A percentile compares a stretch with the other conserved stretches of the same genome.
phyloP scores from a whole-genome alignment of 768 basidiomycete genomes.

The Tephrocybe sp. region DNA sequence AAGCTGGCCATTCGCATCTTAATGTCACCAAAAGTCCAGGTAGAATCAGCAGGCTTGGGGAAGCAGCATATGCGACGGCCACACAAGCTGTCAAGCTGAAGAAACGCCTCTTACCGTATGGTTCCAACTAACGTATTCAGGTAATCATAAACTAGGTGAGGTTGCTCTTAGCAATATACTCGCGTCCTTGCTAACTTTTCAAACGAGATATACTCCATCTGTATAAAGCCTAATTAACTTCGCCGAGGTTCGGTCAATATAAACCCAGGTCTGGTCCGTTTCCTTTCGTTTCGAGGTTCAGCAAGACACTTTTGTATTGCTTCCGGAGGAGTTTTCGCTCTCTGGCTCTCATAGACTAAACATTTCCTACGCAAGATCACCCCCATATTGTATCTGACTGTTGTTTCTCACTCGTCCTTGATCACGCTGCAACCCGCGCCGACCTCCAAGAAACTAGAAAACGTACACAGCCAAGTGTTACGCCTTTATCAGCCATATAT shows the following conservation, averaged over 20 bases:
- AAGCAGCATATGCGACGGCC: slow-evolving; percentile 64
- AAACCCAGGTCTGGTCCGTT: too few relatives aligned
- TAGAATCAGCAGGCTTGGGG: slow-evolving; percentile 64
- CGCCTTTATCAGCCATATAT: background rate
- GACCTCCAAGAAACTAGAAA: too few relatives aligned
- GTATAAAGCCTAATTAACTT: background rate
- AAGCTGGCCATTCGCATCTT: slow-evolving; percentile 72
- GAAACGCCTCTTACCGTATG: slow-evolving; percentile 70
- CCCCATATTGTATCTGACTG: too few relatives aligned
- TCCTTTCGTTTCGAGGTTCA: too few relatives aligned
- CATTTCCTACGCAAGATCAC: too few relatives aligned
- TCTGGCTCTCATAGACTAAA: too few relatives aligned
- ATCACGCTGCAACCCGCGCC: too few relatives aligned
- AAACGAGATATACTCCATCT: slow-evolving; percentile 8
- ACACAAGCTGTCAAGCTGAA: slow-evolving; percentile 69
- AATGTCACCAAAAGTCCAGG: slow-evolving; percentile 67
- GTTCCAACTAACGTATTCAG: slow-evolving; percentile 28
- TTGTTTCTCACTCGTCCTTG: too few relatives aligned
- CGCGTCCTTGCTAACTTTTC: background rate
- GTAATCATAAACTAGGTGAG: slow-evolving; percentile 6
- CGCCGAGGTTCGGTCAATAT: background rate
- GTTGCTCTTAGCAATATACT: background rate
- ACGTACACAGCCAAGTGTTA: too few relatives aligned
- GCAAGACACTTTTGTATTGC: too few relatives aligned
- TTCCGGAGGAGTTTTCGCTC: too few relatives aligned